A percentile compares a stretch with the other conserved stretches of the same genome.
phyloP scores from a whole-genome alignment of 805 yeast species.

The Nakazawaea sp. region DNA sequence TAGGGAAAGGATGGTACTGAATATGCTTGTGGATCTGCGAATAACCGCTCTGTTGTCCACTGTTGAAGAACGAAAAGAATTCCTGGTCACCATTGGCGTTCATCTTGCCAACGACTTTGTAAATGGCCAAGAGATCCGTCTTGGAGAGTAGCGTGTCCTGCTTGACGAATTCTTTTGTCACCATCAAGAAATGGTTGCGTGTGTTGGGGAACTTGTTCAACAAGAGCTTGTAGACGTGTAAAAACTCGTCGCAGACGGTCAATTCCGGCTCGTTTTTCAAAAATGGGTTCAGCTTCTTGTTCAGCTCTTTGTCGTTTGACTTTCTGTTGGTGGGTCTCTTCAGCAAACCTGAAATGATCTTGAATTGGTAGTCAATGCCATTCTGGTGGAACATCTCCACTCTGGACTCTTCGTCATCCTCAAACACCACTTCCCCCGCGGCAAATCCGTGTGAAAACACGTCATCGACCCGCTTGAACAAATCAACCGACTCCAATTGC shows the following conservation, averaged over 20 bases:
- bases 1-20: slow-evolving; percentile 63
- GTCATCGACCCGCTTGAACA: neutral
- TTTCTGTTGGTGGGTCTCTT: slow-evolving; percentile 26
- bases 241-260: slow-evolving; percentile 48
- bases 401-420: neutral
- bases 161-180: slow-evolving; percentile 66
- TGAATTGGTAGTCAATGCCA: slow-evolving; percentile 19
- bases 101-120: slow-evolving; percentile 45
- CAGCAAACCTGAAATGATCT: slow-evolving; percentile 25
- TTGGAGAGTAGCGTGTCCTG: slow-evolving; percentile 71
- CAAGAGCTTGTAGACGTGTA: slow-evolving; percentile 52
- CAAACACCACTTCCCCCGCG: slow-evolving; percentile 2
- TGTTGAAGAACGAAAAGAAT: slow-evolving; percentile 81
- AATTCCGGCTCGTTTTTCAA: slow-evolving; percentile 72
- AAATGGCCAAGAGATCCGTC: slow-evolving; percentile 56
- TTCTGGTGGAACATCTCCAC: neutral
- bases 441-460: slow-evolving; percentile 4
- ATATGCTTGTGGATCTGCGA: slow-evolving; percentile 91
- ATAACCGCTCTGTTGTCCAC: slow-evolving; percentile 89
- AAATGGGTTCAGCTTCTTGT: slow-evolving; percentile 59
- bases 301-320: slow-evolving; percentile 12
- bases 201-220: slow-evolving; percentile 85
- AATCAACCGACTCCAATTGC: neutral
- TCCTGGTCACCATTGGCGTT: slow-evolving; percentile 27
- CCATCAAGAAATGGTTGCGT: slow-evolving; percentile 69